Percentiles rank a stretch among this genome's conserved stretches.
phyloP scores from a whole-genome alignment of 2,329 filamentous ascomycete genomes.

The Calonectria leucothoes region DNA sequence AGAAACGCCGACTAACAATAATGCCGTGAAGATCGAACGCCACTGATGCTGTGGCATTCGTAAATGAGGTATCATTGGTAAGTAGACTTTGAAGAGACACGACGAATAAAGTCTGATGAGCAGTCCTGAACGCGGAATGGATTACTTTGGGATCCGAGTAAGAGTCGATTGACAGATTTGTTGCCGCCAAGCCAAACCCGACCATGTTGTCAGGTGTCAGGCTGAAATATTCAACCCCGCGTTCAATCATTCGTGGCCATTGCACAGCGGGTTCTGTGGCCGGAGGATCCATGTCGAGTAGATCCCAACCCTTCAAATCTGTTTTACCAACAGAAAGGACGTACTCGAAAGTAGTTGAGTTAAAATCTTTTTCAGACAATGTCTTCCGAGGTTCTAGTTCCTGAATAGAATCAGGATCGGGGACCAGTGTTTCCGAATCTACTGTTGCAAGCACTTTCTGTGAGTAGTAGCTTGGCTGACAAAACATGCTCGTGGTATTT shows the following conservation, averaged over 20 bases:
- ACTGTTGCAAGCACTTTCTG: conserved; percentile 58
- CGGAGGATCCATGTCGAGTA: conserved; percentile 36
- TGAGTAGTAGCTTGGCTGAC: conserved; percentile 56
- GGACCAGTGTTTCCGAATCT: background rate
- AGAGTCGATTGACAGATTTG: background rate
- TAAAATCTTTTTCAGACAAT: conserved; percentile 42
- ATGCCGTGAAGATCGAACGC: conserved; percentile 42
- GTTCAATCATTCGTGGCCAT: conserved; percentile 22
- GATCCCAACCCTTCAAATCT: background rate
- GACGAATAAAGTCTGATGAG: conserved; percentile 48
- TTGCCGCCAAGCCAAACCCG: conserved; percentile 45
- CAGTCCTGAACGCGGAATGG: conserved; percentile 26
- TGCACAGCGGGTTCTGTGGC: conserved; percentile 39
- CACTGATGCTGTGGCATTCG: conserved; percentile 18
- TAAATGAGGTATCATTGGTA: conserved; percentile 20
- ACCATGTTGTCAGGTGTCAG: conserved; percentile 46
- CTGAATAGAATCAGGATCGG: conserved; percentile 9
- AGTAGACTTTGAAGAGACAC: conserved; percentile 34
- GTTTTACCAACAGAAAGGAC: conserved; percentile 44
- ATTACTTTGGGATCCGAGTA: conserved; percentile 31
- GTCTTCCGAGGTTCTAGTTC: conserved; percentile 23
- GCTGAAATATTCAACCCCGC: too few relatives aligned
- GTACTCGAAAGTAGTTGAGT: conserved; percentile 48
- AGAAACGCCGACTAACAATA: conserved; percentile 47
- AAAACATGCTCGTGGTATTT: conserved; percentile 54